phyloP scores from a whole-genome alignment of 345 rosid genomes.

The Erodium maritimum region DNA sequence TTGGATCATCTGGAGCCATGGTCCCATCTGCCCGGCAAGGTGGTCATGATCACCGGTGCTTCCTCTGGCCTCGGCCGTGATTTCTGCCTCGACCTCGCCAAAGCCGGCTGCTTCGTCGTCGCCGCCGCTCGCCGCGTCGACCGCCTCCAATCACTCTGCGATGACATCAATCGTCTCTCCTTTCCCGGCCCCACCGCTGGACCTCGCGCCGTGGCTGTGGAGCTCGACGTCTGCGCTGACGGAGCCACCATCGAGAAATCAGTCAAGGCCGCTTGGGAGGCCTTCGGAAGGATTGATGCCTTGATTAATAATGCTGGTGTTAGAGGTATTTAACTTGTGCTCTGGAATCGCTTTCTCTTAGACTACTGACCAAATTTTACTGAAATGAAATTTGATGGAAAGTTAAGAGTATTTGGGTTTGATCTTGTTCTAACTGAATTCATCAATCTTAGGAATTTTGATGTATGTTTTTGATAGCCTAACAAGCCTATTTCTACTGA shows the following conservation, averaged over 20 bases:
- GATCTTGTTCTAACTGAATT: too few species aligned
- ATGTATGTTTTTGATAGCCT: too few species aligned
- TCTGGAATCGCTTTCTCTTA: too few species aligned
- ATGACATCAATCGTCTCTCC: constrained; percentile 36
- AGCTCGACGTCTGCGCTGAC: constrained; percentile 55
- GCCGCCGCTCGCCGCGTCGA: constrained; percentile 75
- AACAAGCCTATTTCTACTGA: too few species aligned
- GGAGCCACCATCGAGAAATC: constrained; percentile 34
- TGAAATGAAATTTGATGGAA: background rate
- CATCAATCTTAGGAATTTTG: too few species aligned
- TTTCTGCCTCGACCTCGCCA: constrained; percentile 57
- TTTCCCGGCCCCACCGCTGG: background rate
- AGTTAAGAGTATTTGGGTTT: too few species aligned
- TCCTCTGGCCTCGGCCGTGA: constrained; percentile 77
- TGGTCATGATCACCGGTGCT: constrained; percentile 88
- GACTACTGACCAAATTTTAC: too few species aligned
- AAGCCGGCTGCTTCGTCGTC: constrained; percentile 53
- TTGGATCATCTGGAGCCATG: constrained; percentile 52
- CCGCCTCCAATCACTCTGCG: constrained; percentile 52
- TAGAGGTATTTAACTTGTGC: constrained; percentile 27
- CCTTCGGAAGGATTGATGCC: constrained; percentile 62
- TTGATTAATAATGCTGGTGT: constrained; percentile 72
- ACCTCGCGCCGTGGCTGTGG: constrained; percentile 42
- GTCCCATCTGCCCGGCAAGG: constrained; percentile 48
- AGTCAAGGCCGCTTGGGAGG: constrained; percentile 48